Percentiles rank a stretch among this genome's conserved stretches.
Evolutionary conservation across 495 filamentous ascomycete genomes (phyloP).

Genomic region (Penicillium atrosanguineum): DNA sequence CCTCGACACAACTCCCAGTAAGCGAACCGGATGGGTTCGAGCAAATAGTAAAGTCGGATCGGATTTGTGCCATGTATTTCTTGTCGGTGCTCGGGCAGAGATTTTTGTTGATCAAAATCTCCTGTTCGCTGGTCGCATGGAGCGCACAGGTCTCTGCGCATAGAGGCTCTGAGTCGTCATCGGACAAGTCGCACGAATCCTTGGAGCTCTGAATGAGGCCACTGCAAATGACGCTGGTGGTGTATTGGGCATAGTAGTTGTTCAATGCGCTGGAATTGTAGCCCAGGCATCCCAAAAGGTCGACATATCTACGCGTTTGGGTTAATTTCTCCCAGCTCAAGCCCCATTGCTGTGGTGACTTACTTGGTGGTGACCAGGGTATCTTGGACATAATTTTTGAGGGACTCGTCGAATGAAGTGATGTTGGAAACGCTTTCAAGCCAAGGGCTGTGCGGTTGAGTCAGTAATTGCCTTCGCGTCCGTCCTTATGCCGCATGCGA

Average conservation of each 20-base stretch:
- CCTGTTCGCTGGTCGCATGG: slow-evolving; percentile 78
- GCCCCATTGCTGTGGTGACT: slow-evolving; percentile 17
- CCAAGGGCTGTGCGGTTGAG: slow-evolving; percentile 65
- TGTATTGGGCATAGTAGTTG: slow-evolving; percentile 89
- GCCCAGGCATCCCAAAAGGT: slow-evolving; percentile 74
- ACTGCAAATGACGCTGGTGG: slow-evolving; percentile 90
- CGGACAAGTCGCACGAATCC: slow-evolving; percentile 62
- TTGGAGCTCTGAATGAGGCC: slow-evolving; percentile 91
- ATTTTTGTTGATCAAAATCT: slow-evolving; percentile 69
- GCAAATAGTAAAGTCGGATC: slow-evolving; percentile 91
- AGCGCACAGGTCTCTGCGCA: slow-evolving; percentile 90
- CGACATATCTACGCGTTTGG: slow-evolving; percentile 33
- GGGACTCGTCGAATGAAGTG: slow-evolving; percentile 72
- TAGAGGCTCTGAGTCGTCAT: slow-evolving; percentile 64
- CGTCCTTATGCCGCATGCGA: slow-evolving; percentile 16
- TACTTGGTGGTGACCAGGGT: slow-evolving; percentile 76
- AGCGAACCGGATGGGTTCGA: slow-evolving; percentile 76
- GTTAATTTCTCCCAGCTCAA: slow-evolving; percentile 2
- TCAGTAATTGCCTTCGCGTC: slow-evolving; percentile 22
- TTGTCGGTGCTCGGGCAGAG: slow-evolving; percentile 64
- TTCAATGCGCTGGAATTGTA: slow-evolving; percentile 78
- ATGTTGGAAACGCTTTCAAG: slow-evolving; percentile 74
- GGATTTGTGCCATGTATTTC: slow-evolving; percentile 72
- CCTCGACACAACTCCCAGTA: slow-evolving; percentile 69
- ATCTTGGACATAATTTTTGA: slow-evolving; percentile 70